phyloP scores from a whole-genome alignment of 2,329 filamentous ascomycete genomes.

The Aureobasidium namibiae region DNA sequence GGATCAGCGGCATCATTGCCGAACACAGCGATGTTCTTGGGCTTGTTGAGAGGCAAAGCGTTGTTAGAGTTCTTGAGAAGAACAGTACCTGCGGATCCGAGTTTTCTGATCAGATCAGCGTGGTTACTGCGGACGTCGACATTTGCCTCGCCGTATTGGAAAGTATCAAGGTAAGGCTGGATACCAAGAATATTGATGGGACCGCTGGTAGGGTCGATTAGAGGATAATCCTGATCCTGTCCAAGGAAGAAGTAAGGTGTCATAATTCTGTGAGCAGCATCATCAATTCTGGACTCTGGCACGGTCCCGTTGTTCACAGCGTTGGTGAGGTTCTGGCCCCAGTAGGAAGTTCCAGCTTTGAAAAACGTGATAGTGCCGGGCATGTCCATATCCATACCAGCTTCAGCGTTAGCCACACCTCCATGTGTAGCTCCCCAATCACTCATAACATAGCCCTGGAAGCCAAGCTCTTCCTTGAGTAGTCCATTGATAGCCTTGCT shows the following conservation, averaged over 20 bases:
- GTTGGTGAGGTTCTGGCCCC: conserved; percentile 32
- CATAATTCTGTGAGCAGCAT: conserved; percentile 46
- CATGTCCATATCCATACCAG: conserved; percentile 50
- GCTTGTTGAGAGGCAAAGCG: conserved; percentile 44
- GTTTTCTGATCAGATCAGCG: conserved; percentile 41
- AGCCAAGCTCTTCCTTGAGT: conserved; percentile 65
- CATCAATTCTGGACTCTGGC: conserved; percentile 44
- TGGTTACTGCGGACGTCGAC: conserved; percentile 35
- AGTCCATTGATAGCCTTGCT: conserved; percentile 58
- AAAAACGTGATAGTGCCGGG: conserved; percentile 19
- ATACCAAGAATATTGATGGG: conserved; percentile 43
- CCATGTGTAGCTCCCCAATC: conserved; percentile 52
- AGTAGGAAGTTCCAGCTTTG: conserved; percentile 10
- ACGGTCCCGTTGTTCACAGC: conserved; percentile 47
- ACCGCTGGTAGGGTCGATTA: conserved; percentile 25
- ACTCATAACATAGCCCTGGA: conserved; percentile 38
- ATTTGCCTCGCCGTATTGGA: conserved; percentile 21
- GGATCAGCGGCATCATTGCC: conserved; percentile 32
- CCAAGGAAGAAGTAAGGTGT: conserved; percentile 49
- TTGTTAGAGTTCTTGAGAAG: conserved; percentile 57
- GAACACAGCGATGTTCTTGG: conserved; percentile 30
- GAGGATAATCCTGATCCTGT: conserved; percentile 51
- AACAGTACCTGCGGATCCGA: conserved; percentile 49
- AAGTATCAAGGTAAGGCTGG: conserved; percentile 41
- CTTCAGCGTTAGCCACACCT: conserved; percentile 48